These are phyloP conservation scores for Phaffomyces thermotolerans DNA, from an alignment of 805 yeast genomes.

Conservation along the genomic window DNA sequence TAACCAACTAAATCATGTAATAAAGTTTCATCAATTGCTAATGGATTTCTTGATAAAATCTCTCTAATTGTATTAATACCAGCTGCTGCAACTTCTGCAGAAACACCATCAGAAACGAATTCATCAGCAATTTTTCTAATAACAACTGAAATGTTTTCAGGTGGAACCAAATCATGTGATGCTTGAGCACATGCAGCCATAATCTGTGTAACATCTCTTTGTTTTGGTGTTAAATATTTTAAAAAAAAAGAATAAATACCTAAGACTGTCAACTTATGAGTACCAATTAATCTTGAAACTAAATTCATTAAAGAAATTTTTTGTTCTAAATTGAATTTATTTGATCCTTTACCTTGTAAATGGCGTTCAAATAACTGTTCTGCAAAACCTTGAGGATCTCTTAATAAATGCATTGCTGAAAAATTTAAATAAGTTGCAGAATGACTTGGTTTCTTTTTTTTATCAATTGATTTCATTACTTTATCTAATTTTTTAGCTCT, in stretches of 20 bases:
- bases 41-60: slow-evolving; percentile 85
- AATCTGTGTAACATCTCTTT: slow-evolving; percentile 86
- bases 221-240: slow-evolving; percentile 91
- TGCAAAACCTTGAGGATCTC: slow-evolving; percentile 98
- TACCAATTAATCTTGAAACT: slow-evolving; percentile 83
- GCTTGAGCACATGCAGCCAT: slow-evolving; percentile 98
- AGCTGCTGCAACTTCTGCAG: slow-evolving; percentile 96
- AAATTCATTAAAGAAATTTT: slow-evolving; percentile 83
- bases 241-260: slow-evolving; percentile 86
- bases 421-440: slow-evolving; percentile 74
- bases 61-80: slow-evolving; percentile 95
- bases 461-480: slow-evolving; percentile 64
- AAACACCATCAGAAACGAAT: slow-evolving; percentile 96
- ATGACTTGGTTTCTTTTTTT: slow-evolving; percentile 50
- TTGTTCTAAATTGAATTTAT: slow-evolving; percentile 77
- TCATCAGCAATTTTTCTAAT: slow-evolving; percentile 94
- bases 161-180: slow-evolving; percentile 94
- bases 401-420: slow-evolving; percentile 85
- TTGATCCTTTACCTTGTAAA: slow-evolving; percentile 59
- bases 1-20: slow-evolving; percentile 87
- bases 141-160: slow-evolving; percentile 75
- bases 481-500: slow-evolving; percentile 72
- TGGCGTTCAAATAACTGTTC: slow-evolving; percentile 72
- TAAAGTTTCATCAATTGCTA: slow-evolving; percentile 83
- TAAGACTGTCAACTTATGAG: slow-evolving; percentile 84